Evolutionary conservation across 148 eudicot genomes (phyloP), one percentile per base, ranked within the genome.

Genomic region (Rhododendron molle): DNA sequence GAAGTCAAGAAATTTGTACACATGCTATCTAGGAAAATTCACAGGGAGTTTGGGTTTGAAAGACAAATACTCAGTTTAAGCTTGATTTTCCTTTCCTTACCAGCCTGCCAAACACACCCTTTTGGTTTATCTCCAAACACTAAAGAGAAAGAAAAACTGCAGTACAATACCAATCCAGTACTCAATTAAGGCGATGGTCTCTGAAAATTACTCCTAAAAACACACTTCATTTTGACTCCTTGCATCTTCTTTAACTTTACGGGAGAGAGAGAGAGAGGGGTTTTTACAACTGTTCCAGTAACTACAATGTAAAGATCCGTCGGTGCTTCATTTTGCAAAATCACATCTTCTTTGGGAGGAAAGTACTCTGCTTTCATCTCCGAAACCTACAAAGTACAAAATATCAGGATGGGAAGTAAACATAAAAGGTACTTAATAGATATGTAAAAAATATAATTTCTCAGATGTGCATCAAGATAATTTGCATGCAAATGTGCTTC

Each of bases 331-430:
- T 96, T 96, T 89, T 93, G 93, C 91, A 96, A 86, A 77, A 96
- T 91, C 81, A 96, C 94, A 87, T 96, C 97, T 92, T 96, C 98
- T 88, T 86, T 92, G 20, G 98, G 97, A 83, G 97, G 95, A 86
- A 93, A 96, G 84, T 95, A 95, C 90, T 94, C 98, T 10, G 96
- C 92, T 87, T 92, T 95, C 98, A 94, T 95, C 92, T 94, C 98
- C 47, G 98, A 84, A 72, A 94, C 98, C 98, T 95, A 49, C 44
- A 60, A 83, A 74, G 1, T 28, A 21, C 15, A 23, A 73, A 44
- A 38, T 36, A 71, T 34, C 50, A 62, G 44, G 77, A 62, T 12
- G 82, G 18, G 6, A 47, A 58, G 21, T 23, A 49, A 81, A 36
- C 56, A 26, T 28, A 56, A 69, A 85, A 56, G 0, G 69, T 74